Evolutionary conservation across 257 asterid genomes (phyloP).

Genomic region (Solanum okadae): DNA sequence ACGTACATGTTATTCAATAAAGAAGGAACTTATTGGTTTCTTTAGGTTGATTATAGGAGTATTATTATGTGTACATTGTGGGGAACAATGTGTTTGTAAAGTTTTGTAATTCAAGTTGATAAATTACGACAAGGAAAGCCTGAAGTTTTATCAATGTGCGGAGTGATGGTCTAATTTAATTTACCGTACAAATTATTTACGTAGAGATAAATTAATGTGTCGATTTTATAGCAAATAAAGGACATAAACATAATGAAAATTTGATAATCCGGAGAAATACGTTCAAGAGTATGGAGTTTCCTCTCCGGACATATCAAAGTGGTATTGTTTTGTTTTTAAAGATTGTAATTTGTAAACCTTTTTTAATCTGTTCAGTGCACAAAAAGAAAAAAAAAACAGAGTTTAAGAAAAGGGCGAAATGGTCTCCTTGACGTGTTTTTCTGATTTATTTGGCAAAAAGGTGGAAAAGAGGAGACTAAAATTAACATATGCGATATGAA

Average conservation of each 20-base stretch:
- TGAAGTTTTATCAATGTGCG: neutral
- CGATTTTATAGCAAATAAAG: neutral
- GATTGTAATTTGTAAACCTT: neutral
- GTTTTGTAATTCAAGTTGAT: neutral
- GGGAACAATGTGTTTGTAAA: neutral
- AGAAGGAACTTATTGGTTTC: neutral
- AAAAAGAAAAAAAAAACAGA: too few species aligned
- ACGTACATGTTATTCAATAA: neutral
- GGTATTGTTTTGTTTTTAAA: neutral
- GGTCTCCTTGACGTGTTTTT: neutral
- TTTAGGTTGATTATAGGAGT: neutral
- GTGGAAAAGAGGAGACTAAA: neutral
- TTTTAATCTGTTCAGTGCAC: too few species aligned
- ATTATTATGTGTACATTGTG: neutral
- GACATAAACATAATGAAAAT: neutral
- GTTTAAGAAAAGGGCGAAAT: too few species aligned
- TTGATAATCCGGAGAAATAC: neutral
- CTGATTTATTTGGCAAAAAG: neutral
- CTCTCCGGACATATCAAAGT: too few species aligned
- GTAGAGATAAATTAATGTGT: neutral
- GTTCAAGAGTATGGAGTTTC: too few species aligned
- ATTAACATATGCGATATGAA: too few species aligned
- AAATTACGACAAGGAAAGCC: neutral
- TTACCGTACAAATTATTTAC: too few species aligned
- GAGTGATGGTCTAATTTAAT: neutral